These are phyloP conservation scores for Teunomyces tritomae DNA, from an alignment of 805 yeast genomes.

Conservation along the genomic window DNA sequence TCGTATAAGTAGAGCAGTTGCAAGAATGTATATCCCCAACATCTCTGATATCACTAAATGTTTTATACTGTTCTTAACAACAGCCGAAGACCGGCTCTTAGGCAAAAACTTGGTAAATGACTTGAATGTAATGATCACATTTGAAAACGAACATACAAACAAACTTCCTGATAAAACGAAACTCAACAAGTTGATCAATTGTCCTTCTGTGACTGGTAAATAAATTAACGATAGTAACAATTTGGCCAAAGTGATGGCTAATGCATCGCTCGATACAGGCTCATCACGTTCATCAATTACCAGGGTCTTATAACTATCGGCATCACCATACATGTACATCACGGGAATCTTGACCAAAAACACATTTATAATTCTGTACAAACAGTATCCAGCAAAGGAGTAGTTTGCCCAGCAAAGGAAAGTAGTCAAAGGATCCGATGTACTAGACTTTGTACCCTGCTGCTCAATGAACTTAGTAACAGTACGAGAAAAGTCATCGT, in stretches of 20 bases:
- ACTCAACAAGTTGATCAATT: constrained; percentile 44
- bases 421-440: not conserved
- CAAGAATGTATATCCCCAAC: constrained; percentile 49
- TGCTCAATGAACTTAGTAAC: constrained; percentile 16
- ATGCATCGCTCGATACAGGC: constrained; percentile 36
- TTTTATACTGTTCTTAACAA: constrained; percentile 30
- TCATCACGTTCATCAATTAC: constrained; percentile 7
- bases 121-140: constrained; percentile 58
- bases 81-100: constrained; percentile 10
- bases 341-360: constrained; percentile 40
- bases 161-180: constrained; percentile 56
- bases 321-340: not conserved
- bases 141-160: constrained; percentile 62
- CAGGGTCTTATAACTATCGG: not conserved
- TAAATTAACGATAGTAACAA: constrained; percentile 26
- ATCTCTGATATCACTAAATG: constrained; percentile 43
- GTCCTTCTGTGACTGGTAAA: constrained; percentile 34
- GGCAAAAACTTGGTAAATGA: constrained; percentile 40
- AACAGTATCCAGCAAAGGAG: constrained; percentile 46
- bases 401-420: constrained; percentile 17
- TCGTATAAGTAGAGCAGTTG: constrained; percentile 50
- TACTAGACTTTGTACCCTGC: constrained; percentile 2
- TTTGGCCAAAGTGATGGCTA: constrained; percentile 49
- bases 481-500: constrained; percentile 26
- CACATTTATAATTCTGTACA: constrained; percentile 46